Conservation (phyloP, 306 rosid genomes). For the Castanospermum australe region DNA sequence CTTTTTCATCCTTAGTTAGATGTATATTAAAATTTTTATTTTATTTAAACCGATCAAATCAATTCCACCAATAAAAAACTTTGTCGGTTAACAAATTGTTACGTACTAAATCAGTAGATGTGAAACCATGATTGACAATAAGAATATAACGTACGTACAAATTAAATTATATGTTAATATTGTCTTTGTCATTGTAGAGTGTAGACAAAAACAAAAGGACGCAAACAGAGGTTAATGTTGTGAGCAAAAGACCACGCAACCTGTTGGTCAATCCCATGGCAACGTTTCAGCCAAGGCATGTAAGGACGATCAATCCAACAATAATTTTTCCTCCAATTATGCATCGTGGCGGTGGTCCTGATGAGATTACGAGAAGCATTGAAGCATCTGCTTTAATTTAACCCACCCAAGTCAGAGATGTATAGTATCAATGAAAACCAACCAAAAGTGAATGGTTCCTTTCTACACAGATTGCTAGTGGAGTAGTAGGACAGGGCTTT, state of each 20-base stretch:
- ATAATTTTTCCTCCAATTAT: not conserved
- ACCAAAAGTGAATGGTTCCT: not conserved
- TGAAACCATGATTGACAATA: not conserved
- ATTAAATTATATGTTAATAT: not conserved
- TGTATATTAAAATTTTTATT: too few species aligned
- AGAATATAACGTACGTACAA: not conserved
- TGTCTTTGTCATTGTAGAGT: constrained; percentile 23
- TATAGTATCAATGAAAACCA: not conserved
- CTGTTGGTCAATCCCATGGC: not conserved
- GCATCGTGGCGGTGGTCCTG: constrained; percentile 16
- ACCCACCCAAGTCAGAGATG: constrained; percentile 1
- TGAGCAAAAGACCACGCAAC: constrained; percentile 21
- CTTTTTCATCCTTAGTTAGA: not conserved
- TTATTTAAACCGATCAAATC: not conserved
- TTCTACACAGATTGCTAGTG: not conserved
- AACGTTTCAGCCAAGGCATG: not conserved
- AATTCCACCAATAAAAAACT: not conserved
- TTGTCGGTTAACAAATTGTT: not conserved
- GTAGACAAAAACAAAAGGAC: constrained; percentile 22
- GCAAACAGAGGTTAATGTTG: constrained; percentile 6
- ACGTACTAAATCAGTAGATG: not conserved
- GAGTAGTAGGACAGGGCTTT: constrained; percentile 4
- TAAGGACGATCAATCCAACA: not conserved
- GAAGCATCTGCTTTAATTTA: not conserved
- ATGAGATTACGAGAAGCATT: constrained; percentile 13